Evolutionary conservation across 2,329 filamentous ascomycete species (phyloP), one percentile per base, ranked within the genome.

Genomic region (Hypocrella siamensis): DNA sequence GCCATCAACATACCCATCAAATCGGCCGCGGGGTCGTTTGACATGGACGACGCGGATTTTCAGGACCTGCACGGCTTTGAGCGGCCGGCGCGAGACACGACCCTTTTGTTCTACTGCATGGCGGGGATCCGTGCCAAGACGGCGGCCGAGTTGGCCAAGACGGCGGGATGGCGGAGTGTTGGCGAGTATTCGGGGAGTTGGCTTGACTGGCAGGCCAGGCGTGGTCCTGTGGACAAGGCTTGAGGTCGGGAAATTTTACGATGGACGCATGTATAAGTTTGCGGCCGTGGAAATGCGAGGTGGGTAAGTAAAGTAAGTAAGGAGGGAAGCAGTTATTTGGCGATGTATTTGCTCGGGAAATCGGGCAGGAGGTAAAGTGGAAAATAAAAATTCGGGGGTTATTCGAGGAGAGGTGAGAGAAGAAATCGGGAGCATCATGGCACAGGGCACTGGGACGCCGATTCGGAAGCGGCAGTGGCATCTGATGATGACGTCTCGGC

Each of bases 51-150:
- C 1, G 79, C 82, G 10, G 85, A 93, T 40, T 96, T 96, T 48
- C 70, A 80, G 48, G 81, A 84, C 37, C 61, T 77, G 12, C 86
- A 84, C 54, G 86, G 84, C 4, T 93, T 80, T 47, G 58, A 65
- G 36, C 79, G 82, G 38, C 86, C 65, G 0, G 45, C 46, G 3
- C 60, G 60, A 37, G 63, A 70, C 28, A 51, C 54, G 19, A 62
- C 70, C 40, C 52, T 93, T 11, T 66, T 96, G 4, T 90, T 96
- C 47, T 96, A 93, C 55, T 98, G 90, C 59, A 92, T 84, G 60
- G 77, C 86, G 0, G 90, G 90, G 3, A 82, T 96, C 40, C 66
- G 90, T 49, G 84, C 82, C 43, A 63, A 66, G 28, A 71, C 80
- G 1, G 86, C 86, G 6, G 85, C 85, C 6, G 65, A 69, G 40